These are phyloP conservation scores for Zymoseptoria brevis DNA, from an alignment of 2,329 filamentous ascomycete genomes.

Conservation along the genomic window DNA sequence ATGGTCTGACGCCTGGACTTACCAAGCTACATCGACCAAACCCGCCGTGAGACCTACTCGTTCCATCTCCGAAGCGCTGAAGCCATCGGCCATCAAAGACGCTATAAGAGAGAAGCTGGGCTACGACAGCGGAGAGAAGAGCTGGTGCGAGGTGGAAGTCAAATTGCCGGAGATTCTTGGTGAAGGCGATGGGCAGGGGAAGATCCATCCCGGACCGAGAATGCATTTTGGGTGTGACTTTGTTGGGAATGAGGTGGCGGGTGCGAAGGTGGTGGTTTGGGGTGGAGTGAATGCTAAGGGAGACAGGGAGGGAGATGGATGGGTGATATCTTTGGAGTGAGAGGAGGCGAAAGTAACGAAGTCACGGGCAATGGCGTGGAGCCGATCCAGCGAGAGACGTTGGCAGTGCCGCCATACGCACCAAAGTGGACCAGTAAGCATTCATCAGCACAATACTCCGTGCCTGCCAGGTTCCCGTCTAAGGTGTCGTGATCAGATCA, in stretches of 20 bases:
- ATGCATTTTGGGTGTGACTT: slow-evolving; percentile 36
- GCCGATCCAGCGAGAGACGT: too few relatives aligned
- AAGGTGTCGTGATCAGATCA: too few relatives aligned
- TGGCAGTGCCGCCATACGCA: too few relatives aligned
- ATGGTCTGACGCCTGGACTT: slow-evolving; percentile 39
- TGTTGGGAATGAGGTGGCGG: slow-evolving; percentile 23
- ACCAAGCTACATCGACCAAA: slow-evolving; percentile 35
- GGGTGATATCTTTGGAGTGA: slow-evolving; percentile 30
- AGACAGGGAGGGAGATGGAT: slow-evolving; percentile 37
- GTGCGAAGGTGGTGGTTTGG: slow-evolving; percentile 34
- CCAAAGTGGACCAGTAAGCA: too few relatives aligned
- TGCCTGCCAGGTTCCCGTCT: too few relatives aligned
- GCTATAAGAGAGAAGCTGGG: slow-evolving; percentile 35
- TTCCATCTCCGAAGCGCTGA: slow-evolving; percentile 26
- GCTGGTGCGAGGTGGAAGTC: slow-evolving; percentile 38
- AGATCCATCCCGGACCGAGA: slow-evolving; percentile 38
- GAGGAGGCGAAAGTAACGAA: not conserved
- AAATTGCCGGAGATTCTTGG: slow-evolving; percentile 28
- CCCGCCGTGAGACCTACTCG: slow-evolving; percentile 22
- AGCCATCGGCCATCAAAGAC: slow-evolving; percentile 40
- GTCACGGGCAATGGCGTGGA: too few relatives aligned
- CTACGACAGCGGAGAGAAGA: slow-evolving; percentile 33
- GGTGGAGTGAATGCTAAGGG: slow-evolving; percentile 38
- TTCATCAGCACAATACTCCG: too few relatives aligned
- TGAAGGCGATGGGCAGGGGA: slow-evolving; percentile 29